Percentiles rank a stretch among this genome's conserved stretches.
phyloP scores from a whole-genome alignment of 164 flowering plant species.

The Nymphaea thermarum region DNA sequence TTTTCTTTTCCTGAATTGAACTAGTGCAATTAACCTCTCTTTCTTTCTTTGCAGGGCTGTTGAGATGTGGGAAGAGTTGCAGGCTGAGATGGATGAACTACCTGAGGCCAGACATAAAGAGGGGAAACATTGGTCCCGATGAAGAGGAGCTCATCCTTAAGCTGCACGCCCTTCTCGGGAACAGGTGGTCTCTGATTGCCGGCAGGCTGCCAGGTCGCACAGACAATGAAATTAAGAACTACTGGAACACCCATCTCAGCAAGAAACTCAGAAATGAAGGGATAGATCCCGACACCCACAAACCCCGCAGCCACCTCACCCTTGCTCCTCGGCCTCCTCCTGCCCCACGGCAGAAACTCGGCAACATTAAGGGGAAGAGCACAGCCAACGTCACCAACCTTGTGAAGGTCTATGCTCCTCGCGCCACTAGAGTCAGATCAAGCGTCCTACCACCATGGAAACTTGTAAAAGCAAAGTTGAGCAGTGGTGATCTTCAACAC shows the following conservation, averaged over 20 bases:
- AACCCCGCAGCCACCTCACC: background rate
- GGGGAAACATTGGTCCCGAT: slow-evolving; percentile 48
- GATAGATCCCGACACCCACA: slow-evolving; percentile 22
- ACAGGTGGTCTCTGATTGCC: slow-evolving; percentile 66
- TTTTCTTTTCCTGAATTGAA: background rate
- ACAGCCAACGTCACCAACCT: too few species aligned
- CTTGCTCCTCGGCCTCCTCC: slow-evolving; percentile 1
- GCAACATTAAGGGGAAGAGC: background rate
- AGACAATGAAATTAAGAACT: slow-evolving; percentile 70
- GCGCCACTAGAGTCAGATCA: too few species aligned
- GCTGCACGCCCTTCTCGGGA: slow-evolving; percentile 44
- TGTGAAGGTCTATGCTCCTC: too few species aligned
- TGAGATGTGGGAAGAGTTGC: slow-evolving; percentile 65
- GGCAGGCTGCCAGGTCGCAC: slow-evolving; percentile 65
- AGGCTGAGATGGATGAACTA: slow-evolving; percentile 65
- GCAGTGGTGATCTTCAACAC: too few species aligned
- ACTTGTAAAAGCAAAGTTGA: too few species aligned
- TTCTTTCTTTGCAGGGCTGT: slow-evolving; percentile 23
- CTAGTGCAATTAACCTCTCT: background rate
- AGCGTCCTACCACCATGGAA: too few species aligned
- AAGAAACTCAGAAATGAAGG: slow-evolving; percentile 28
- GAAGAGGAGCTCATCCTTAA: slow-evolving; percentile 59
- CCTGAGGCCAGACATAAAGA: slow-evolving; percentile 50
- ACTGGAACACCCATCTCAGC: slow-evolving; percentile 60
- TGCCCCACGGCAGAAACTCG: background rate